Conservation (phyloP, 2,329 filamentous ascomycete species). For the Penicillium concentricum region DNA sequence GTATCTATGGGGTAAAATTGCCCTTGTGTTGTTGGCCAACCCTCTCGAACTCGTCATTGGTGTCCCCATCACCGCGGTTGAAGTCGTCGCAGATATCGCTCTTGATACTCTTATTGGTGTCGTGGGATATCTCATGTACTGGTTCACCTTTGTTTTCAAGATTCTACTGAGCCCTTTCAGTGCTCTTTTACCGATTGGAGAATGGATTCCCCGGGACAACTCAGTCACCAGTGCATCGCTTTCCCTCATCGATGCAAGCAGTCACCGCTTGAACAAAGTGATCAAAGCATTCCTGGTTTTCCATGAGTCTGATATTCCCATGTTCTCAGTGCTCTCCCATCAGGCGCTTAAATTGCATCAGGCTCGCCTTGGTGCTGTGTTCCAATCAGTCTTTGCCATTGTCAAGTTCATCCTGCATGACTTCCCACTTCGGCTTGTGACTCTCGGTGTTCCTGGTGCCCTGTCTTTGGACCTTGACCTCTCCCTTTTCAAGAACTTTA, state of each 20-base stretch:
- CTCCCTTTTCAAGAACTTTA: constrained; percentile 16
- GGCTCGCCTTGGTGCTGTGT: constrained; percentile 46
- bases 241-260: constrained; percentile 44
- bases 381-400: constrained; percentile 42
- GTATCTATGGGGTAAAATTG: constrained; percentile 85
- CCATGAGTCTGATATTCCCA: constrained; percentile 63
- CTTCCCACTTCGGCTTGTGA: constrained; percentile 35
- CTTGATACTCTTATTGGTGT: constrained; percentile 72
- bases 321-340: constrained; percentile 75
- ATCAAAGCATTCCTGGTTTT: constrained; percentile 42
- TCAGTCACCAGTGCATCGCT: constrained; percentile 42
- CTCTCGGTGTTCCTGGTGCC: constrained; percentile 24
- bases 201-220: constrained; percentile 38
- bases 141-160: constrained; percentile 35
- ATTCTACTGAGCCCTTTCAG: constrained; percentile 35
- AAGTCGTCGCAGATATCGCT: constrained; percentile 72
- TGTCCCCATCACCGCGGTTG: constrained; percentile 70
- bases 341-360: constrained; percentile 65
- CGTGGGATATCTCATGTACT: constrained; percentile 54
- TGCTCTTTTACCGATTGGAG: constrained; percentile 33
- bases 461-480: constrained; percentile 22
- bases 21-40: constrained; percentile 75
- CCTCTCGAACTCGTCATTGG: constrained; percentile 66
- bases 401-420: constrained; percentile 46
- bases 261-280: constrained; percentile 39